These are phyloP conservation scores for Arthroderma uncinatum DNA, from an alignment of 2,329 filamentous ascomycete genomes.

Conservation along the genomic window DNA sequence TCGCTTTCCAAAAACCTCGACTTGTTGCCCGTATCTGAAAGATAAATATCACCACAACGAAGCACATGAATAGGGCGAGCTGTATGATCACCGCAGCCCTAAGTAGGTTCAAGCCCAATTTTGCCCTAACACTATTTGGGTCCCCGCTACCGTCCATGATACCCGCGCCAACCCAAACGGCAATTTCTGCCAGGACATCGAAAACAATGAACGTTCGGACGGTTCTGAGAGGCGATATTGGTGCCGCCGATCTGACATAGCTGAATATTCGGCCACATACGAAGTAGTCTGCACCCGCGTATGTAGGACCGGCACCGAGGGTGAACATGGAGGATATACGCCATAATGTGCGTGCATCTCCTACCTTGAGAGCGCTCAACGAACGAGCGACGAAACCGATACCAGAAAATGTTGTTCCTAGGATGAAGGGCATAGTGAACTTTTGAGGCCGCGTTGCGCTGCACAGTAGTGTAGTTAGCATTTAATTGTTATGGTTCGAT, in stretches of 20 bases:
- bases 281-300: slow-evolving; percentile 13
- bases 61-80: slow-evolving; percentile 5
- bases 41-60: slow-evolving; percentile 1
- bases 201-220: slow-evolving; percentile 11
- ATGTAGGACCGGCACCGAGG: slow-evolving; percentile 11
- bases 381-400: slow-evolving; percentile 9
- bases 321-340: slow-evolving; percentile 9
- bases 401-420: slow-evolving; percentile 9
- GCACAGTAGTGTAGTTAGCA: neutral
- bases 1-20: neutral
- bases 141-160: neutral
- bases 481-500: neutral
- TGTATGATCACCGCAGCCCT: slow-evolving; percentile 9
- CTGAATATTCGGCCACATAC: slow-evolving; percentile 11
- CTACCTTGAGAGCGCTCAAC: slow-evolving; percentile 1
- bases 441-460: slow-evolving; percentile 7
- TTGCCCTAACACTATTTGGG: neutral
- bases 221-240: slow-evolving; percentile 9
- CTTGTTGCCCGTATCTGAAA: slow-evolving; percentile 7
- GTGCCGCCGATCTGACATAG: slow-evolving; percentile 9
- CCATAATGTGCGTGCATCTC: slow-evolving; percentile 4
- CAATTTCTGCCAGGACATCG: slow-evolving; percentile 11
- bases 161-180: slow-evolving; percentile 8
- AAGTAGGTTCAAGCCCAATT: slow-evolving; percentile 9
- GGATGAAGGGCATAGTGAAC: slow-evolving; percentile 10